Evolutionary conservation across 805 yeast species (phyloP), one percentile per base, ranked within the genome.

Genomic region (Jamesozyma lodderae): DNA sequence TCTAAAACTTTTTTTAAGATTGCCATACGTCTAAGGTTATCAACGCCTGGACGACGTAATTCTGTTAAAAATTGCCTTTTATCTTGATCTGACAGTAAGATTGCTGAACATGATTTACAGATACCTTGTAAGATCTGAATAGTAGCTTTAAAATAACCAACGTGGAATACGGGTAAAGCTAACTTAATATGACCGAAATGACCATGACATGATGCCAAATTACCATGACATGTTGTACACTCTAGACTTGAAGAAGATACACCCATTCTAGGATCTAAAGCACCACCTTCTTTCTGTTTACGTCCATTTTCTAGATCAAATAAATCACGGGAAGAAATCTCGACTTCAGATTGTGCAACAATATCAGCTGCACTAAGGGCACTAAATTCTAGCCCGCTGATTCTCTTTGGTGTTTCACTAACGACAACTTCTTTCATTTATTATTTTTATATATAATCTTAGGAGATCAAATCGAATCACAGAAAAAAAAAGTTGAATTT

Each of bases 121-220:
- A 92, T 78, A 38, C 84, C 76, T 60, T 92, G 98, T 39, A 92
- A 64, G 29, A 92, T 87, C 54, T 78, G 81, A 47, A 92, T 82
- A 17, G 86, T 82, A 31, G 88, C 79, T 59, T 90, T 90, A 71
- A 92, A 92, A 60, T 88, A 92, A 15, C 99, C 99, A 33, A 92
- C 92, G 56, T 92, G 98, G 66, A 90, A 92, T 11, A 88, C 97
- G 1, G 99, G 99, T 32, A 92, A 67, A 0, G 97, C 95, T 37
- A 92, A 70, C 52, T 85, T 76, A 46, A 92, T 75, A 55, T 94
- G 96, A 30, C 99, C 99, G 60, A 92, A 92, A 65, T 92, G 99
- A 41, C 99, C 99, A 64, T 90, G 96, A 60, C 99, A 92, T 1
- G 95, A 75, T 0, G 95, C 95, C 46, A 92, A 66, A 49, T 78